These are phyloP conservation scores for Kodamaea anthophila DNA, from an alignment of 1,139 yeast genomes.

Conservation along the genomic window DNA sequence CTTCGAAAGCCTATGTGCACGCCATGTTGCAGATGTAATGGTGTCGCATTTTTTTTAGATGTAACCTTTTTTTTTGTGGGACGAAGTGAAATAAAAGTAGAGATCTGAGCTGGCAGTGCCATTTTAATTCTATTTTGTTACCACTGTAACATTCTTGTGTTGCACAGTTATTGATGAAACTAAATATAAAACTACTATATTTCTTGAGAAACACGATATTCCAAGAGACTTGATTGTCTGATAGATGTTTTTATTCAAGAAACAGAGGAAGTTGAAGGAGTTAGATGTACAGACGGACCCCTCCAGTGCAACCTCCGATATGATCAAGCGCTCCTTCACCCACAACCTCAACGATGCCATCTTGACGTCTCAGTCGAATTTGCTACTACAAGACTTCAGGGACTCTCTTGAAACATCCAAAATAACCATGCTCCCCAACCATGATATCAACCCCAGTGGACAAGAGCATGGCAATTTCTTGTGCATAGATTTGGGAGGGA, in stretches of 20 bases:
- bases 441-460: conserved; percentile 37
- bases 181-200: conserved; percentile 2
- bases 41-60: conserved; percentile 2
- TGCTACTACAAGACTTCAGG: conserved; percentile 17
- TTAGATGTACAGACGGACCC: background rate
- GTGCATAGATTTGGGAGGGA: conserved; percentile 52
- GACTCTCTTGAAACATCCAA: conserved; percentile 27
- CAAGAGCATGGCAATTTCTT: conserved; percentile 38
- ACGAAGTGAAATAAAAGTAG: no score
- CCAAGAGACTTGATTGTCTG: no score
- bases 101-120: no score
- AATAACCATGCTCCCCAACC: conserved; percentile 45
- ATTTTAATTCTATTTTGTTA: background rate
- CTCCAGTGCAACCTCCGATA: background rate
- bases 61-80: conserved; percentile 2
- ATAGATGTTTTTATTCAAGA: conserved; percentile 7
- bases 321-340: conserved; percentile 7
- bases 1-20: no score
- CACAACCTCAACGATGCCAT: conserved; percentile 10
- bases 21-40: conserved; percentile 4
- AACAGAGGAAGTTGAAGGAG: conserved; percentile 3
- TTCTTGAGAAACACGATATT: conserved; percentile 1
- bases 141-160: conserved; percentile 1
- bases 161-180: conserved; percentile 1
- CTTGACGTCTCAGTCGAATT: conserved; percentile 11